Base-by-base conservation (phyloP, 1,284 basidiomycete genomes). In the Heterobasidion irregulare region DNA sequence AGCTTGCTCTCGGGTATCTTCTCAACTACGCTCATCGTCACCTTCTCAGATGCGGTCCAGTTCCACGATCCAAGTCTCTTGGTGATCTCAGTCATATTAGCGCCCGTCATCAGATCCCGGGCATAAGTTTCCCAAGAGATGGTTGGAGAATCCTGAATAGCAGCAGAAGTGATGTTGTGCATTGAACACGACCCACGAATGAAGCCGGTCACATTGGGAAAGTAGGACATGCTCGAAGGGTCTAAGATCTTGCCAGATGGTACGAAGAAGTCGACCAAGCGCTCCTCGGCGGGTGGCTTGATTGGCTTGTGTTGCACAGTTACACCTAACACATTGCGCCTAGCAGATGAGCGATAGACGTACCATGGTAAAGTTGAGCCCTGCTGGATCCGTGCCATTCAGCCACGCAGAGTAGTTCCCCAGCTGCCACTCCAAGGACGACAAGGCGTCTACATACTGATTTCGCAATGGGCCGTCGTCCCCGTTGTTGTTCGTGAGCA, bases 401-500 rank as follows among this genome's bases (percentile, higher is more conserved):
- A 88, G 68, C 87, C 87, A 92, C 0, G 81, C 78, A 2, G 83
- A 83, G 63, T 81, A 91, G 66, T 90, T 89, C 7, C 77, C 76
- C 19, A 83, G 67, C 59, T 88, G 81, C 60, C 79, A 72, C 44
- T 75, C 75, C 53, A 89, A 66, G 7, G 73, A 74, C 33, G 74
- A 70, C 8, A 91, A 64, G n/a, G 79, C 72, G 57, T 86, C 79
- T 60, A 83, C 74, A 64, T 85, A 86, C 56, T 83, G 80, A 59
- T 77, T 79, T 56, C 82, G 73, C 12, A 79, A 74, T 2, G 80
- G 68, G 57, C 80, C 75, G 64, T 86, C 86, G 59, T 88, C 85
- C 2, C 60, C 60, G 10, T 77, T 81, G 59, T 83, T 81, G 62
- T 81, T 86, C 38, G 83, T 86, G 65, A 91, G 78, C 76, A 91